These are phyloP conservation scores for Calocera viscosa DNA, from an alignment of 768 basidiomycete genomes.

Conservation along the genomic window DNA sequence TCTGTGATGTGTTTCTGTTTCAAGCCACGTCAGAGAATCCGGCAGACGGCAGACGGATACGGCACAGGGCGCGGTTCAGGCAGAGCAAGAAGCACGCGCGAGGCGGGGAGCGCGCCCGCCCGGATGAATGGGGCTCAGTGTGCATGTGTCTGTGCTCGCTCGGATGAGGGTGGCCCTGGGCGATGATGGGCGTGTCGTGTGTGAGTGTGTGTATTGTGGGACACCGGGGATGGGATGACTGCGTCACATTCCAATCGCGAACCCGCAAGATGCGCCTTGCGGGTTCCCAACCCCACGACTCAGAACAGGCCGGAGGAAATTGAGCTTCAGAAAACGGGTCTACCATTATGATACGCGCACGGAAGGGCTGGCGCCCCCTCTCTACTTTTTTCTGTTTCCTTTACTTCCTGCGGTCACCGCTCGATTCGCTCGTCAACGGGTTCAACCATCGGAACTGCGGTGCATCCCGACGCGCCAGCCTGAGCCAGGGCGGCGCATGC, in stretches of 20 bases:
- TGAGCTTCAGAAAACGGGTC: not conserved
- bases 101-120: not conserved
- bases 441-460: conserved; percentile 8
- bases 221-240: not conserved
- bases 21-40: conserved; percentile 8
- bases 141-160: not conserved
- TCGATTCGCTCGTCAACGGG: conserved; percentile 6
- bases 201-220: not conserved
- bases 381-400: not conserved
- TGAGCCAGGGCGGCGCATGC: not conserved
- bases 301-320: not conserved
- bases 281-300: conserved; percentile 6
- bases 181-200: not conserved
- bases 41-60: conserved; percentile 7
- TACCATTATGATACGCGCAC: conserved; percentile 2
- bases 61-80: not conserved
- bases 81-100: no score
- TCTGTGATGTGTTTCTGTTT: conserved; percentile 5
- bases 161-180: not conserved
- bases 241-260: conserved; percentile 8
- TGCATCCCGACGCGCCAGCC: not conserved
- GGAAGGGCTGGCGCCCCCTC: not conserved
- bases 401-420: not conserved
- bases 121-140: not conserved
- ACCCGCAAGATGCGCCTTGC: not conserved